These are phyloP conservation scores for Flaveria ramosissima DNA, from an alignment of 129 eudicot genomes.

Conservation along the genomic window DNA sequence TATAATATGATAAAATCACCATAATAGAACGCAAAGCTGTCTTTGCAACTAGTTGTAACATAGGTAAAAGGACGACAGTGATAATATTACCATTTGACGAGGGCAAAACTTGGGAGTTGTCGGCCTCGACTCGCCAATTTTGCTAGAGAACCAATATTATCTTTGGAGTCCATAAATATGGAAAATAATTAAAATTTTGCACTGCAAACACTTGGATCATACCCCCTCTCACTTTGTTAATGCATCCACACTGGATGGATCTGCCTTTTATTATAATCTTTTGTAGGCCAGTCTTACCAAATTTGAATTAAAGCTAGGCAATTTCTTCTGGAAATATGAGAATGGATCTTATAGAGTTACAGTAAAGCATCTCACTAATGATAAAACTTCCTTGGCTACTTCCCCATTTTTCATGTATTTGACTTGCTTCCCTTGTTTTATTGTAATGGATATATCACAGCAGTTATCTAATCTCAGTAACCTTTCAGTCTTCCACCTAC, in stretches of 20 bases:
- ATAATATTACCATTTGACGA: not conserved
- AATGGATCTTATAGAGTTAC: not conserved
- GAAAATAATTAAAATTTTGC: not conserved
- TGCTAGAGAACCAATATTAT: too few species aligned
- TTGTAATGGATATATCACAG: not conserved
- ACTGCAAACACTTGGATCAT: not conserved
- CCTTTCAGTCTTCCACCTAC: slow-evolving; percentile 15
- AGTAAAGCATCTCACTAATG: not conserved
- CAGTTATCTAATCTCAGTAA: slow-evolving; percentile 7
- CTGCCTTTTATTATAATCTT: slow-evolving; percentile 10
- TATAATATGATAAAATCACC: too few species aligned
- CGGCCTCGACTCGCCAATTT: too few species aligned
- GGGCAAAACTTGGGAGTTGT: not conserved
- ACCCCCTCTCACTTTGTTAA: not conserved
- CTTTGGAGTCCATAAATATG: not conserved
- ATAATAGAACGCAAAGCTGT: too few species aligned
- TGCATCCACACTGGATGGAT: not conserved
- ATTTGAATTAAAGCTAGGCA: not conserved
- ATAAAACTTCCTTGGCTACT: not conserved
- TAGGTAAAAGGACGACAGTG: too few species aligned
- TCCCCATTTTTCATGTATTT: not conserved
- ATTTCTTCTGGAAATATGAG: not conserved
- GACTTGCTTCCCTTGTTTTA: not conserved
- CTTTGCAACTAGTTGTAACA: too few species aligned
- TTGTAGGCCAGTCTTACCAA: not conserved